Evolutionary conservation across 768 basidiomycete species (phyloP).

Genomic region (Imleria badia): DNA sequence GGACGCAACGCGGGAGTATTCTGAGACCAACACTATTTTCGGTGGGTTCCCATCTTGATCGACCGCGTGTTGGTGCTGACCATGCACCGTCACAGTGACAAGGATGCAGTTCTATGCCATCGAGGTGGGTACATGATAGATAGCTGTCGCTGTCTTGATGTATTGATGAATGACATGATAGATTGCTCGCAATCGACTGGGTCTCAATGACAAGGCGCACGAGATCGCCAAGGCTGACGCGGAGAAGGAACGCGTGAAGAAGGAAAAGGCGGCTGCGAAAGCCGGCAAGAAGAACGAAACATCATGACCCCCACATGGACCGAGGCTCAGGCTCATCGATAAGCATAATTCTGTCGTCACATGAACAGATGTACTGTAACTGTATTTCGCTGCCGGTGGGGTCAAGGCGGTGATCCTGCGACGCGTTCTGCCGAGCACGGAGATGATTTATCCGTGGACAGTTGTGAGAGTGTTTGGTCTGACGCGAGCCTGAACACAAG

Average conservation of each 20-base stretch:
- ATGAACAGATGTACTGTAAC: neutral
- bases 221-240: constrained; percentile 73
- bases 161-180: constrained; percentile 29
- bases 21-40: constrained; percentile 91
- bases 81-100: constrained; percentile 12
- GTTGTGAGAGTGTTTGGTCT: constrained; percentile 2
- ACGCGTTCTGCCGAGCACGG: neutral
- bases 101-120: constrained; percentile 81
- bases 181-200: constrained; percentile 90
- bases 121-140: constrained; percentile 53
- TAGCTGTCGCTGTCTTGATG: neutral
- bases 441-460: constrained; percentile 15
- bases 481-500: constrained; percentile 4
- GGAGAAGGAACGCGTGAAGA: constrained; percentile 52
- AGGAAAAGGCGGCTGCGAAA: constrained; percentile 55
- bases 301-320: constrained; percentile 19
- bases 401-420: neutral
- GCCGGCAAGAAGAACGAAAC: constrained; percentile 34
- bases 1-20: constrained; percentile 78
- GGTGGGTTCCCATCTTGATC: constrained; percentile 45
- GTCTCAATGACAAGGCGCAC: constrained; percentile 86
- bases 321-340: neutral
- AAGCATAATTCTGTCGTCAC: neutral
- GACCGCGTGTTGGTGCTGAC: constrained; percentile 8
- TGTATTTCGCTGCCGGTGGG: neutral